Evolutionary conservation across 208 protist genomes (phyloP).

Genomic region (Trypanosoma rangeli): DNA sequence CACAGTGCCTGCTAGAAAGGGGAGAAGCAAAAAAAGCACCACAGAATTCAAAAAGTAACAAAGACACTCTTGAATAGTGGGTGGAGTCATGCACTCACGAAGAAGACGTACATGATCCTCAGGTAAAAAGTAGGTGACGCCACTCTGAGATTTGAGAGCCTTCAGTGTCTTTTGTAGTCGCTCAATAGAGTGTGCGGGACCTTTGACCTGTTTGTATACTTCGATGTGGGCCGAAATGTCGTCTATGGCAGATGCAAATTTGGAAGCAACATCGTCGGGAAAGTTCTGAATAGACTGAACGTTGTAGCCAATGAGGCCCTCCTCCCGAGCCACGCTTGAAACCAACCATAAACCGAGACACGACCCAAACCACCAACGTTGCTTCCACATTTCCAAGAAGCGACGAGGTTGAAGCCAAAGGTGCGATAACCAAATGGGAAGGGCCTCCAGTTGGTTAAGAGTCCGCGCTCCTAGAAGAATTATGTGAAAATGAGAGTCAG

Average conservation of each 20-base stretch:
- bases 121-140: conserved; percentile 4
- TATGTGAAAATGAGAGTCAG: conserved; percentile 1
- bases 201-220: background rate
- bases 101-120: conserved; percentile 25
- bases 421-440: background rate
- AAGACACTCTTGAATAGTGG: conserved; percentile 6
- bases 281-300: conserved; percentile 8
- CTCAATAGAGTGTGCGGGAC: background rate
- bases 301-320: background rate
- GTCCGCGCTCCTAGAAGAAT: background rate
- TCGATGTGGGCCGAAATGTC: background rate
- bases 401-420: background rate
- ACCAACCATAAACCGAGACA: conserved; percentile 17
- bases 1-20: conserved; percentile 14
- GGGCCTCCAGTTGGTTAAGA: background rate
- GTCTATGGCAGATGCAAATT: conserved; percentile 4
- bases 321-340: background rate
- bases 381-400: conserved; percentile 5
- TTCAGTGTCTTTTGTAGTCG: conserved; percentile 10
- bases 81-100: conserved; percentile 5
- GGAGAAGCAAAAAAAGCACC: conserved; percentile 15
- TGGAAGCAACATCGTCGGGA: conserved; percentile 6
- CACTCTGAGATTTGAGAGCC: background rate
- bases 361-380: conserved; percentile 20
- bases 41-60: conserved; percentile 14